Evolutionary conservation across 2,329 filamentous ascomycete genomes (phyloP).

Genomic region (Sclerotinia sclerotiorum): DNA sequence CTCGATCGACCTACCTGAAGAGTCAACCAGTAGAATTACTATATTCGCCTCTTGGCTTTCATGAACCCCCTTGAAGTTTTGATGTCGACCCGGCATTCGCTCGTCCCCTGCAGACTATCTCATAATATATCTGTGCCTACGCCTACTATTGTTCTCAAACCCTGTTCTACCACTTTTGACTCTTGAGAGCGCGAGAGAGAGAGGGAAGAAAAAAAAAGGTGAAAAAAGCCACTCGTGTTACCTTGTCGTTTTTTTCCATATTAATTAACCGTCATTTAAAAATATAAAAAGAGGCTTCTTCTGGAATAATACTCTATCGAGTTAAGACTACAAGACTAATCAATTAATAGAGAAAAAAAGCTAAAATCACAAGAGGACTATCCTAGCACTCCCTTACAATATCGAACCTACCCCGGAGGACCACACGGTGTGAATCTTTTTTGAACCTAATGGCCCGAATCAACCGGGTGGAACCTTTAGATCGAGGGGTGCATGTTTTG

Average conservation of each 20-base stretch:
- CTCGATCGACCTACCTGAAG: background rate
- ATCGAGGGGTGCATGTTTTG: slow-evolving; percentile 33
- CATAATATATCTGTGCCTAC: background rate
- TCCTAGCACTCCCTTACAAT: slow-evolving; percentile 7
- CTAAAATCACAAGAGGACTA: slow-evolving; percentile 13
- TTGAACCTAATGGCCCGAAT: slow-evolving; percentile 29
- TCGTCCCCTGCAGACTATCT: background rate
- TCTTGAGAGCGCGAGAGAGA: background rate
- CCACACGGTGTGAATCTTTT: slow-evolving; percentile 19
- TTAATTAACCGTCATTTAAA: slow-evolving; percentile 19
- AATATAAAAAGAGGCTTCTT: slow-evolving; percentile 7
- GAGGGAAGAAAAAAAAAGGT: background rate
- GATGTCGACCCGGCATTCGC: slow-evolving; percentile 14
- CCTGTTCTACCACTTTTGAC: background rate
- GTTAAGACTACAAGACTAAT: background rate
- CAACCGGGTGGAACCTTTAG: slow-evolving; percentile 31
- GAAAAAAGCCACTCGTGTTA: slow-evolving; percentile 13
- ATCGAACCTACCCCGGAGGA: slow-evolving; percentile 27
- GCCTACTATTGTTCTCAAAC: slow-evolving; percentile 1
- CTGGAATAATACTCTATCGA: slow-evolving; percentile 17
- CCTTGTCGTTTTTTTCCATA: background rate
- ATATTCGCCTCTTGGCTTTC: background rate
- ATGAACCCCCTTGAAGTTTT: background rate
- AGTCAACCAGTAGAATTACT: background rate
- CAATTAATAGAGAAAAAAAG: background rate